Evolutionary conservation across 768 basidiomycete species (phyloP), one percentile per base, ranked within the genome.

Genomic region (Polyporus arcularius): DNA sequence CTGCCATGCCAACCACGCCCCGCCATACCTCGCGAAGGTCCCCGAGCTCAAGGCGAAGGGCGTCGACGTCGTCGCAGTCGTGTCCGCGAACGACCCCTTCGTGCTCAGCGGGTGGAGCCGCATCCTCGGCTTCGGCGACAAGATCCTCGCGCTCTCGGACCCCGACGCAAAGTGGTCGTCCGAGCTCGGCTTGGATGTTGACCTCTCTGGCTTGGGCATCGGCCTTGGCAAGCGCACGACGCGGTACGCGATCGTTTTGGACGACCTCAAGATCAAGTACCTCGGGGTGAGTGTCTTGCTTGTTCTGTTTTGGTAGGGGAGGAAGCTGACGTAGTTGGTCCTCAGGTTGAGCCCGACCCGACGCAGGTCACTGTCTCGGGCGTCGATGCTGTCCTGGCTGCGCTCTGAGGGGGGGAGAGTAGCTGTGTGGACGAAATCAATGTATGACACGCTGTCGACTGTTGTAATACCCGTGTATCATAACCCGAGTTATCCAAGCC

Each of bases 1-100:
- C 1, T 78, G 76, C 67, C 76, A 79, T 60, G 65, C 71, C 63
- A 71, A 74, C 68, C 77, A 80, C 70, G 73, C 81, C 28, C 79
- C 78, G 31, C 74, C 78, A 11, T 94, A 89, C 76, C 81, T 94
- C 64, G 71, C 79, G 47, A 78, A 79, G 53, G 87, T 83, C 70
- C 80, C 85, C 16, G 77, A 86, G 68, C 89, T 90, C 82, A 86
- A 85, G 74, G 82, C 77, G 1, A 93, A 91, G 72, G 93, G 90
- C 14, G 74, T 92, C 68, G 80, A 83, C 60, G 78, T 83, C 51
- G 82, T 92, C 61, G 88, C 85, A 62, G 82, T 94, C 57, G 75
- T 95, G 52, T 77, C 85, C 32, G 87, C 90, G 61, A 94, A 95
- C 71, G 93, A 96, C 70, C 80, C 80, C 5, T 94, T 89, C 67